These are phyloP conservation scores for Globisporangium cylindrosporum DNA, from an alignment of 352 stramenopile genomes.

Conservation along the genomic window DNA sequence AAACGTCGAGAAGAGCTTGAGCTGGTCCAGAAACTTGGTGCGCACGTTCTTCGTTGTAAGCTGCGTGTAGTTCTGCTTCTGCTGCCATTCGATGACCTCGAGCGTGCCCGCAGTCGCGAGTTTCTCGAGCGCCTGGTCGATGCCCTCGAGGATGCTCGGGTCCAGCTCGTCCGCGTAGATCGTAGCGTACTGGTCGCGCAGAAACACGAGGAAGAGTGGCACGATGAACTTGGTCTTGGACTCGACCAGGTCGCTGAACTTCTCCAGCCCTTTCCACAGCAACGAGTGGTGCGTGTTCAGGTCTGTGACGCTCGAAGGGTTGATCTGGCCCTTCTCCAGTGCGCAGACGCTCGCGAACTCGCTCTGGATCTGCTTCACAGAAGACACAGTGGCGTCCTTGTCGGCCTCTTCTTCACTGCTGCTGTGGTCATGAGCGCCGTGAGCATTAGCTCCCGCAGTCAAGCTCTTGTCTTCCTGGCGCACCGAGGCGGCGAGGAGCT, in stretches of 20 bases:
- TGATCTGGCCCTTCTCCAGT: conserved; percentile 49
- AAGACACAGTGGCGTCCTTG: not conserved
- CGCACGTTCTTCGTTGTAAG: conserved; percentile 78
- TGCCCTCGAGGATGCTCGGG: conserved; percentile 28
- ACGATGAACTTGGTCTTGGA: conserved; percentile 86
- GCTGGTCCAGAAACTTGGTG: conserved; percentile 74
- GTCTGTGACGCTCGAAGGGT: conserved; percentile 54
- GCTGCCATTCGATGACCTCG: conserved; percentile 22
- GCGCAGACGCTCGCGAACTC: conserved; percentile 58
- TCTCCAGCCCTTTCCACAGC: conserved; percentile 78
- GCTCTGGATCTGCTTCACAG: conserved; percentile 32
- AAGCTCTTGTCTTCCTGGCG: conserved; percentile 31
- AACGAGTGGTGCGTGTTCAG: conserved; percentile 66
- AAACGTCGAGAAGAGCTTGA: conserved; percentile 81
- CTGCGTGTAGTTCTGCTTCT: conserved; percentile 28
- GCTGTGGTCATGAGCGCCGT: not conserved
- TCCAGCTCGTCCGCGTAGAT: conserved; percentile 82
- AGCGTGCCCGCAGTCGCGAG: conserved; percentile 25
- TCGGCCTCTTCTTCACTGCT: not conserved
- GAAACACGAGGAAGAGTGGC: conserved; percentile 78
- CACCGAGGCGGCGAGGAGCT: conserved; percentile 48
- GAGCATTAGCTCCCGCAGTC: not conserved
- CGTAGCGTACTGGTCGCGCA: conserved; percentile 74
- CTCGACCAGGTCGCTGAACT: conserved; percentile 74
- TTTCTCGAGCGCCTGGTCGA: conserved; percentile 54